Base-by-base conservation (phyloP, 1,284 basidiomycete genomes). In the Trametes polyzona region DNA sequence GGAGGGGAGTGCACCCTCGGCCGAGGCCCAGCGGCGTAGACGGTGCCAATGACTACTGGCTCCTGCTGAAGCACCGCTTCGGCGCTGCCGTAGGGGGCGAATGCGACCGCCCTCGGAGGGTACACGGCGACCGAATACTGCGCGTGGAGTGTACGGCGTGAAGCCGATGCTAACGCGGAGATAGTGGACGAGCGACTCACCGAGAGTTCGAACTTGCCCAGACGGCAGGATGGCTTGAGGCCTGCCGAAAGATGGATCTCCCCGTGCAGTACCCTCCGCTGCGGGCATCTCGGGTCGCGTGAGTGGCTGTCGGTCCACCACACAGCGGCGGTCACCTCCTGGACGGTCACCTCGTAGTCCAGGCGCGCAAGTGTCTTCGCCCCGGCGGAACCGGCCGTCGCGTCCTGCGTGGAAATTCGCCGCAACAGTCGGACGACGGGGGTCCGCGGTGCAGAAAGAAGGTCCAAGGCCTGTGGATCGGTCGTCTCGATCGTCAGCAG, bases 391-490 rank as follows among this genome's bases (percentile, higher is more conserved):
- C 39, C 35, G 35, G 50, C 48, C 17, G 29, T 46, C 7, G 40
- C 37, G 14, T 55, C 58, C 35, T 56, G 58, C 21, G 59, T 59
- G 21, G 62, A 63, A 27, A 67, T 57, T 23, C 58, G 62, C 48
- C 68, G 67, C 42, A 59, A 35, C 32, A 70, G 44, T 26, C 64
- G 64, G 42, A 70, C 62, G 26, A 64, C 57, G 11, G 61, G 58
- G 24, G 59, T 62, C 30, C 62, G 53, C 26, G 66, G 65, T 23
- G 57, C 52, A 21, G 67, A 62, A 5, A 68, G 61, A 11, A 67
- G 56, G 52, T 65, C 61, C 16, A 70, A 60, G 14, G 64, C 68
- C 40, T 69, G 67, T n/a, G 60, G 56, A 56, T 70, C 68, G 30
- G 51, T 30, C 17, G 66, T 63, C 47, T 65, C 58, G 37, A 67